Evolutionary conservation across 352 stramenopile genomes (phyloP).

Genomic region (Elongisporangium prolatum): DNA sequence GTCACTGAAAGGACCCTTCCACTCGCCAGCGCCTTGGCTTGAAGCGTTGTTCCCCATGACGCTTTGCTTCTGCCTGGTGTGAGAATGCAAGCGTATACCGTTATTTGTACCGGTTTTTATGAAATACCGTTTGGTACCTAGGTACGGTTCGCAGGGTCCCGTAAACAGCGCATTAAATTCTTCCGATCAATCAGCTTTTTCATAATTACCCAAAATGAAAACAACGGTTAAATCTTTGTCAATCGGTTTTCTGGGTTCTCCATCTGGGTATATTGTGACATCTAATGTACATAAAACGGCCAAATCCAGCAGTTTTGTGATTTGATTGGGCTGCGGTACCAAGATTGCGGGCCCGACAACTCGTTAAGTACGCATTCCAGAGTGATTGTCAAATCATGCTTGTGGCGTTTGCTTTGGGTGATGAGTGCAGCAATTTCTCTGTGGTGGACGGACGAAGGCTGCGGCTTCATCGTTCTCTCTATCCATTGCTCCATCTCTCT

Average conservation of each 20-base stretch:
- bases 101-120: neutral
- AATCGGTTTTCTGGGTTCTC: neutral
- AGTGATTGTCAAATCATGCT: neutral
- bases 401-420: neutral
- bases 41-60: constrained; percentile 33
- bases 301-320: neutral
- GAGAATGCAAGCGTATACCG: neutral
- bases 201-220: neutral
- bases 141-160: neutral
- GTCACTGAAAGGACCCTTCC: constrained; percentile 83
- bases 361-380: neutral
- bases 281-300: neutral
- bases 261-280: neutral
- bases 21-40: constrained; percentile 23
- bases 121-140: no score
- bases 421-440: neutral
- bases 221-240: neutral
- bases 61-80: neutral
- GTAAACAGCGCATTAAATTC: neutral
- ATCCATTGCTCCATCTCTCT: neutral
- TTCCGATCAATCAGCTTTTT: neutral
- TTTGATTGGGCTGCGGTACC: neutral
- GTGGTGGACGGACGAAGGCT: neutral
- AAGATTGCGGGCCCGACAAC: neutral
- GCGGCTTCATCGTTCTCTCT: neutral